phyloP scores from a whole-genome alignment of 257 asterid species.

The Vinca minor region DNA sequence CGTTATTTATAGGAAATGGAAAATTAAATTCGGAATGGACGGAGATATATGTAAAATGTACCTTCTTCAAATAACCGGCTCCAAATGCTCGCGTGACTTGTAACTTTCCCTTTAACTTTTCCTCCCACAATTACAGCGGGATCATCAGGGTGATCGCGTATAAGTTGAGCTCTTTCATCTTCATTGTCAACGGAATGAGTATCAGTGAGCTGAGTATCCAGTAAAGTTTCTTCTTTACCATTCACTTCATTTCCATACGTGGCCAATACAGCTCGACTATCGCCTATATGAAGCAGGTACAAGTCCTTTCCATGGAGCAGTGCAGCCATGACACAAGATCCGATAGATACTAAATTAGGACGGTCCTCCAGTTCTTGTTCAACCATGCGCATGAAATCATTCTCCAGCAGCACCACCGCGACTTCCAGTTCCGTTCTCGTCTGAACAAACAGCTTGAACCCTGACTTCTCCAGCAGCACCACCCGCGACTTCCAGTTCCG shows the following conservation, averaged over 20 bases:
- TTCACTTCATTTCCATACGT: slow-evolving; percentile 27
- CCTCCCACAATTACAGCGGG: slow-evolving; percentile 50
- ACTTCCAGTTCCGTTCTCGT: slow-evolving; percentile 85
- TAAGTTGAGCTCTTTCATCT: slow-evolving; percentile 54
- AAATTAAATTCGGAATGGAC: neutral
- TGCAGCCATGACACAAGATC: slow-evolving; percentile 70
- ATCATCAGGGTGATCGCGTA: slow-evolving; percentile 73
- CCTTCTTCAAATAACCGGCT: slow-evolving; percentile 96
- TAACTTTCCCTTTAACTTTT: slow-evolving; percentile 81
- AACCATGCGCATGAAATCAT: slow-evolving; percentile 79
- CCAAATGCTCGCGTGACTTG: slow-evolving; percentile 95
- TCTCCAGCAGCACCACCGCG: slow-evolving; percentile 99
- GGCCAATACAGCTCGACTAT: slow-evolving; percentile 92
- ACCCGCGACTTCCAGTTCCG: slow-evolving; percentile 83
- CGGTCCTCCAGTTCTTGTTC: slow-evolving; percentile 98
- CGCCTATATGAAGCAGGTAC: slow-evolving; percentile 77
- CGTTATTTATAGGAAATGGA: neutral
- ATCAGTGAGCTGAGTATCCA: slow-evolving; percentile 65
- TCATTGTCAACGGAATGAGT: slow-evolving; percentile 77
- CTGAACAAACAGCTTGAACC: slow-evolving; percentile 95
- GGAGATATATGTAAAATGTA: slow-evolving; percentile 20
- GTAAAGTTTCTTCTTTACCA: slow-evolving; percentile 24
- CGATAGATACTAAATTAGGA: slow-evolving; percentile 81
- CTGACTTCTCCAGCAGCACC: slow-evolving; percentile 99
- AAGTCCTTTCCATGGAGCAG: slow-evolving; percentile 69